Evolutionary conservation across 805 yeast species (phyloP), one percentile per base, ranked within the genome.

Genomic region (Wickerhamiella kazuoi): DNA sequence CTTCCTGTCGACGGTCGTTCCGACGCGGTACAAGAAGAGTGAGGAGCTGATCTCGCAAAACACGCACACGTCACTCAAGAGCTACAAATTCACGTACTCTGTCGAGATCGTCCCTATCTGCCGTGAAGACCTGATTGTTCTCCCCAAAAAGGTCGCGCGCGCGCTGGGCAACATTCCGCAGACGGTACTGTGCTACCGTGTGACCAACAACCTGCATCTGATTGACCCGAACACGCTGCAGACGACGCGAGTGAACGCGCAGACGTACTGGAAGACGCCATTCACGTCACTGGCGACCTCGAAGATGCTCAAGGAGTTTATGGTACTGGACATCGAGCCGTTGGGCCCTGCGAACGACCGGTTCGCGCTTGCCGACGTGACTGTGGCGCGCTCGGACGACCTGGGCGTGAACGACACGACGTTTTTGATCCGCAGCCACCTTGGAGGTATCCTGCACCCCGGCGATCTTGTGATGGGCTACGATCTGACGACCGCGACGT

Each of bases 381-480:
- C 94, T 2, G 76, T 86, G 30, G 87, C 93, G n/a, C 72, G 95
- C 54, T 74, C 93, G 15, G 60, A 76, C 36, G 98, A 90, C 59
- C 59, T 90, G 65, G 95, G 96, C 34, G 69, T 69, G 38, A 84
- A 84, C 55, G 94, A 84, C 54, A 70, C 70, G 45, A 77, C 82
- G 35, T 86, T 69, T 56, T 83, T 80, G 47, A 74, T 87, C 24
- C 72, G 95, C 55, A 74, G 95, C 0, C 98, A 93, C 58, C 65
- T 90, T 36, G 99, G 98, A 48, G 95, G 79, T 44, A 73, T 90
- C 48, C 68, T 90, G 52, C 96, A 90, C 57, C 93, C 97, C 3
- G 99, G 98, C 50, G 98, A 90, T 57, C 77, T 90, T 13, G 94
- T 74, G 17, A 63, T 87, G 72, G 98, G 98, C 39, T 93, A 86